Evolutionary conservation across 306 rosid genomes (phyloP), one percentile per base, ranked within the genome.

Genomic region (Prunus padus): DNA sequence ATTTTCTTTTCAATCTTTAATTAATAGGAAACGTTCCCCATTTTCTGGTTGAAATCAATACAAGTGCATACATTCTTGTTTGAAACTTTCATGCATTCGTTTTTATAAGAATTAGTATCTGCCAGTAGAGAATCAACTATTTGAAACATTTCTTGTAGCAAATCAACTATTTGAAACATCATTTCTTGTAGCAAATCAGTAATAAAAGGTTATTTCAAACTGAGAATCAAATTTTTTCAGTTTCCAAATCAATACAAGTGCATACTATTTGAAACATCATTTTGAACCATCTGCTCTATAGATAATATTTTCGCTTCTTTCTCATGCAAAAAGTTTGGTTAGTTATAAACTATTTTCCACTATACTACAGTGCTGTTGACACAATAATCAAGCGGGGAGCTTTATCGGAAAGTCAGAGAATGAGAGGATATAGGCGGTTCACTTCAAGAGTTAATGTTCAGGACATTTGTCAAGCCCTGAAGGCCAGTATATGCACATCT

Each of bases 371-470:
- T 82, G 98, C 97, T 4, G 71, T 92, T 62, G 91, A 92, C 77
- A 90, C 97, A 59, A 81, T 92, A 82, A 78, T 92, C 83, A 92
- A 85, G 86, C 82, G 76, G 75, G 81, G 83, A 80, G 71, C 86
- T 14, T 65, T 83, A 77, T 85, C 96, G 11, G 83, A 92, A 68
- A 75, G 82, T 61, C 97, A 92, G 84, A 87, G 78, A 76, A 79
- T 64, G 86, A 89, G 97, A 83, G 86, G 60, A 68, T 23, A 63
- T 72, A 81, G 79, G 84, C 85, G 78, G 42, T 89, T 79, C 86
- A 92, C 96, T 7, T 86, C 98, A 26, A 83, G 98, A 82, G 79
- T 90, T 85, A 95, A 92, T 77, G 96, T 95, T 40, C 88, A 86
- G 54, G 98, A 95, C 80, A 86, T 95, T 77, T 90, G 92, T 65